Evolutionary conservation across 768 basidiomycete species (phyloP).

Genomic region (Tricholoma sp.): DNA sequence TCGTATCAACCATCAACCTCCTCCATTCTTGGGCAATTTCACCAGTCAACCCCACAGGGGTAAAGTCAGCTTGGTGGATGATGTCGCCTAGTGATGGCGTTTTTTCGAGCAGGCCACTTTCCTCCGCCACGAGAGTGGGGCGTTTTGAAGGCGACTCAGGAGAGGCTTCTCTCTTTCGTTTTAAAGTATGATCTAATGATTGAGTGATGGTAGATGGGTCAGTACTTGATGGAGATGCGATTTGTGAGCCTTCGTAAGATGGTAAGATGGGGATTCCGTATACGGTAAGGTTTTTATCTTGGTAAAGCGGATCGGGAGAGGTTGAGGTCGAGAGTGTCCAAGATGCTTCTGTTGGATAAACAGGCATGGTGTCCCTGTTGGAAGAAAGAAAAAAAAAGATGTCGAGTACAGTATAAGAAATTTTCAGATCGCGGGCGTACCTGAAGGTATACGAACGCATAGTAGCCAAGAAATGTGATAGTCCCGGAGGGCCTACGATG

Average conservation of each 20-base stretch:
- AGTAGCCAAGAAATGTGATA: constrained; percentile 65
- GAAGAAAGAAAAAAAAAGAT: not conserved
- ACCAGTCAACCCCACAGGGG: constrained; percentile 34
- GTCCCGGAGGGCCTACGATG: constrained; percentile 68
- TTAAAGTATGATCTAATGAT: constrained; percentile 22
- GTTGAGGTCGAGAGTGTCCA: constrained; percentile 17
- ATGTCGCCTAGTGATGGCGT: constrained; percentile 19
- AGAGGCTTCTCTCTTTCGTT: constrained; percentile 41
- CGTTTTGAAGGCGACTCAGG: constrained; percentile 35
- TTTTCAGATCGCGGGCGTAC: constrained; percentile 33
- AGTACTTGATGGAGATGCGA: not conserved
- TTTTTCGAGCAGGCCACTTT: not conserved
- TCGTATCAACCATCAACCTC: constrained; percentile 42
- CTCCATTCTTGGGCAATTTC: constrained; percentile 53
- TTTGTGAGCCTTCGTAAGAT: not conserved
- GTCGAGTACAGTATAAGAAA: constrained; percentile 3
- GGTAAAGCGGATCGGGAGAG: constrained; percentile 42
- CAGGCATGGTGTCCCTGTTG: constrained; percentile 45
- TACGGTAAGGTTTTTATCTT: constrained; percentile 59
- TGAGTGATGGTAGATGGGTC: not conserved
- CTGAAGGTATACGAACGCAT: constrained; percentile 65
- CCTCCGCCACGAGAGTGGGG: constrained; percentile 1
- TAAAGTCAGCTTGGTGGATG: constrained; percentile 19
- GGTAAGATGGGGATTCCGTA: constrained; percentile 51
- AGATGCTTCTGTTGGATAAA: constrained; percentile 42